Evolutionary conservation across 1,284 basidiomycete species (phyloP).

Genomic region (Cryptococcus amylolentus): DNA sequence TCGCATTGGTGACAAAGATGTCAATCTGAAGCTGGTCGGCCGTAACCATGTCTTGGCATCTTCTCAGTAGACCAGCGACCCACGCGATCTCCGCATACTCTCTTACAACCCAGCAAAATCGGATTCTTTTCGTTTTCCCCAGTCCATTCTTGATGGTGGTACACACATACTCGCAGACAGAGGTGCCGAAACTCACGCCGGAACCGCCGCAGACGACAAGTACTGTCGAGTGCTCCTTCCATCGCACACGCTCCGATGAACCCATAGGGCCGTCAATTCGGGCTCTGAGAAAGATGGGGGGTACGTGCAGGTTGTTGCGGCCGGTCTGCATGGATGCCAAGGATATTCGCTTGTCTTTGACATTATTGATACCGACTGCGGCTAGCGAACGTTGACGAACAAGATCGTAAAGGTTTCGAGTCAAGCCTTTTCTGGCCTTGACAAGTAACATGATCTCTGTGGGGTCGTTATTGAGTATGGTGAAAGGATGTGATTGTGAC

Average conservation of each 20-base stretch:
- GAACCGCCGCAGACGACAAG: slow-evolving; percentile 74
- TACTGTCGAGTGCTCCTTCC: slow-evolving; percentile 63
- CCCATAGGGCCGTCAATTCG: slow-evolving; percentile 76
- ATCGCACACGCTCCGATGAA: slow-evolving; percentile 63
- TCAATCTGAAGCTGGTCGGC: slow-evolving; percentile 64
- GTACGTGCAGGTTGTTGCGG: slow-evolving; percentile 38
- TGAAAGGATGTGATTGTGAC: slow-evolving; percentile 76
- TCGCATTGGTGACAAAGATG: slow-evolving; percentile 69
- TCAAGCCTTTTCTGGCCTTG: slow-evolving; percentile 73
- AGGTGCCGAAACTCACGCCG: slow-evolving; percentile 71
- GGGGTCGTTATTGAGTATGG: slow-evolving; percentile 67
- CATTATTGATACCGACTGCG: slow-evolving; percentile 22
- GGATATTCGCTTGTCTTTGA: slow-evolving; percentile 24
- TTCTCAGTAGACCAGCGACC: slow-evolving; percentile 67
- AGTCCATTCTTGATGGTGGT: slow-evolving; percentile 59
- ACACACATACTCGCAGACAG: slow-evolving; percentile 68
- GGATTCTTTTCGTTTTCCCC: slow-evolving; percentile 59
- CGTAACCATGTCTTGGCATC: slow-evolving; percentile 64
- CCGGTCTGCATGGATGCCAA: slow-evolving; percentile 27
- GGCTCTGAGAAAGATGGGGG: slow-evolving; percentile 55
- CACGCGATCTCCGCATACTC: slow-evolving; percentile 83
- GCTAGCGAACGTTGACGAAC: slow-evolving; percentile 47
- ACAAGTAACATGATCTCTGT: slow-evolving; percentile 66
- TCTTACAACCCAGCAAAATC: slow-evolving; percentile 79
- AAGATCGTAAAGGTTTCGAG: slow-evolving; percentile 65